A percentile compares a stretch with the other conserved stretches of the same genome.
These are phyloP conservation scores for Aspergillus affinis DNA, from an alignment of 495 filamentous ascomycete species.

Conservation along the genomic window DNA sequence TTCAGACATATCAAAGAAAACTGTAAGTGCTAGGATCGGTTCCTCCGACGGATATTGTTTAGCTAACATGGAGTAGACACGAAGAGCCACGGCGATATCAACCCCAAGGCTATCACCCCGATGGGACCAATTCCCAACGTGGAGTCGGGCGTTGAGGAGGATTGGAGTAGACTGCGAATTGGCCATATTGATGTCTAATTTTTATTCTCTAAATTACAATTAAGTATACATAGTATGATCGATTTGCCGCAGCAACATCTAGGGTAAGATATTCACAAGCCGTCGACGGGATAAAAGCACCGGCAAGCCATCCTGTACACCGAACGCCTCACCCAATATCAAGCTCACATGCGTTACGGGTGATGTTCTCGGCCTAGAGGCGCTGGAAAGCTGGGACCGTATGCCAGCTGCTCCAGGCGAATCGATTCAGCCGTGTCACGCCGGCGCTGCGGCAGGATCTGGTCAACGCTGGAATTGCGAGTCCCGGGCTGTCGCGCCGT, in stretches of 20 bases:
- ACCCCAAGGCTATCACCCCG: conserved; percentile 62
- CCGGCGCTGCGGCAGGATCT: conserved; percentile 1
- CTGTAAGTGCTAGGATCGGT: conserved; percentile 26
- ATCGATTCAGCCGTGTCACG: conserved; percentile 1
- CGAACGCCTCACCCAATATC: too few relatives aligned
- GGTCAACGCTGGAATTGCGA: not conserved
- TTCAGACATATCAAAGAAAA: conserved; percentile 63
- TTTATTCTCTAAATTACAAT: not conserved
- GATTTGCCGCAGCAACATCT: too few relatives aligned
- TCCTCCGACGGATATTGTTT: not conserved
- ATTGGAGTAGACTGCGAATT: conserved; percentile 34
- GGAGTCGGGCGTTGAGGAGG: conserved; percentile 41
- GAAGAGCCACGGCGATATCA: conserved; percentile 57
- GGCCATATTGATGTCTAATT: conserved; percentile 15
- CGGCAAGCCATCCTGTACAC: too few relatives aligned
- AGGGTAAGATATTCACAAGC: too few relatives aligned
- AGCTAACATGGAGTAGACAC: conserved; percentile 40
- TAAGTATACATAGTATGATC: not conserved
- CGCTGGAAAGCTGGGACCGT: conserved; percentile 5
- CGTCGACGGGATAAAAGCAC: too few relatives aligned
- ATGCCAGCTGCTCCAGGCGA: conserved; percentile 3
- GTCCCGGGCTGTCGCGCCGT: not conserved
- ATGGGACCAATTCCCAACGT: conserved; percentile 66
- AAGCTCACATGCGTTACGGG: too few relatives aligned
- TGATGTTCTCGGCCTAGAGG: not conserved